These are phyloP conservation scores for Aspergillus clavatus DNA, from an alignment of 2,329 filamentous ascomycete species.

Conservation along the genomic window DNA sequence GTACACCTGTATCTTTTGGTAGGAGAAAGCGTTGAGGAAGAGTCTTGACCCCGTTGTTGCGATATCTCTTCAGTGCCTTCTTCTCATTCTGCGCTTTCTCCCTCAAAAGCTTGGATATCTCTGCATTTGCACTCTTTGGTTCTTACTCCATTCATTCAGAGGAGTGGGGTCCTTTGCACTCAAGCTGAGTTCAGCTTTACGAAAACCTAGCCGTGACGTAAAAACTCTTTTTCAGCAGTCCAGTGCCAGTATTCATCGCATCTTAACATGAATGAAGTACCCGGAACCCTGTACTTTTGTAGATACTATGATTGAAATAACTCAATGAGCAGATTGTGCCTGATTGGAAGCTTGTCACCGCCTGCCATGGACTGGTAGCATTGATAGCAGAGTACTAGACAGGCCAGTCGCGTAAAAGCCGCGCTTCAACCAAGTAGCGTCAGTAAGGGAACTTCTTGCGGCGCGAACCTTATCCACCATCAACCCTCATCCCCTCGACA, in stretches of 20 bases:
- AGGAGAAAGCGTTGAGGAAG: no score
- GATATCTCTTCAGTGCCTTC: no score
- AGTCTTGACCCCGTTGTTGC: no score
- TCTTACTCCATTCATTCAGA: background rate
- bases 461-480: constrained; percentile 19
- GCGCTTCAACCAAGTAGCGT: constrained; percentile 27
- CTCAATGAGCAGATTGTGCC: constrained; percentile 6
- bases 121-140: background rate
- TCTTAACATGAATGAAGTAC: background rate
- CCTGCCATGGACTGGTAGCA: constrained; percentile 19
- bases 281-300: background rate
- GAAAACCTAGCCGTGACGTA: background rate
- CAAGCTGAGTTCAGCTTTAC: background rate
- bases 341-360: constrained; percentile 17
- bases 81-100: no score
- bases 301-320: background rate
- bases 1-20: no score
- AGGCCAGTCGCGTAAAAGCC: constrained; percentile 30
- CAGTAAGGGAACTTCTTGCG: constrained; percentile 22
- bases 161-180: background rate
- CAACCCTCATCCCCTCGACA: constrained; percentile 19
- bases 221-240: background rate
- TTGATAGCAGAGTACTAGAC: constrained; percentile 21
- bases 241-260: background rate
- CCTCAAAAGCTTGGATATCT: background rate